Conservation (phyloP, 2,329 filamentous ascomycete genomes). For the Colletotrichum cuscutae region DNA sequence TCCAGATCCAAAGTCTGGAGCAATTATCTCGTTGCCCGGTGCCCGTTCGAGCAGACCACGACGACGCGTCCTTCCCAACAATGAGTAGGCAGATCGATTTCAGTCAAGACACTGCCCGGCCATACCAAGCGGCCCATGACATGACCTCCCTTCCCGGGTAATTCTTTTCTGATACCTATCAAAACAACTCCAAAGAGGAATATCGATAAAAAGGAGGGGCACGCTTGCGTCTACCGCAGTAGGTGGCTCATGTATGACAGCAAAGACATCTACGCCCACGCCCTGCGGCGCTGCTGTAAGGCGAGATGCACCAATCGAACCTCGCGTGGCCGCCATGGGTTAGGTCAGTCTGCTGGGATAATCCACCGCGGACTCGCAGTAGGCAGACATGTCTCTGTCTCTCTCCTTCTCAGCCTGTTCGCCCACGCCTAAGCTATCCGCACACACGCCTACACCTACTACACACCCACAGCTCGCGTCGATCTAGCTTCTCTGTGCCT, state of each 20-base stretch:
- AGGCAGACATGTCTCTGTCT: too few species aligned
- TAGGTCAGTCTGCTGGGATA: slow-evolving; percentile 24
- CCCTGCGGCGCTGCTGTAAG: slow-evolving; percentile 23
- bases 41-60: background rate
- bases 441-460: background rate
- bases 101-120: background rate
- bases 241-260: slow-evolving; percentile 27
- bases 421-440: background rate
- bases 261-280: slow-evolving; percentile 32
- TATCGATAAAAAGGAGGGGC: slow-evolving; percentile 7
- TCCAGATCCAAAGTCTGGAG: slow-evolving; percentile 8
- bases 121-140: slow-evolving; percentile 20
- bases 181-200: background rate
- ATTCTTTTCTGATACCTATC: slow-evolving; percentile 21
- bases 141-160: background rate
- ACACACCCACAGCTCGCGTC: too few species aligned
- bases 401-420: background rate
- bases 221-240: background rate
- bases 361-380: slow-evolving; percentile 19
- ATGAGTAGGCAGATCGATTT: background rate
- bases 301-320: slow-evolving; percentile 34
- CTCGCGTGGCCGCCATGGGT: slow-evolving; percentile 24
- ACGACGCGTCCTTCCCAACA: background rate
- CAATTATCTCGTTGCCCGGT: background rate
- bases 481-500: background rate